phyloP scores from a whole-genome alignment of 108 stramenopile species.

The Nitzschia inconspicua region DNA sequence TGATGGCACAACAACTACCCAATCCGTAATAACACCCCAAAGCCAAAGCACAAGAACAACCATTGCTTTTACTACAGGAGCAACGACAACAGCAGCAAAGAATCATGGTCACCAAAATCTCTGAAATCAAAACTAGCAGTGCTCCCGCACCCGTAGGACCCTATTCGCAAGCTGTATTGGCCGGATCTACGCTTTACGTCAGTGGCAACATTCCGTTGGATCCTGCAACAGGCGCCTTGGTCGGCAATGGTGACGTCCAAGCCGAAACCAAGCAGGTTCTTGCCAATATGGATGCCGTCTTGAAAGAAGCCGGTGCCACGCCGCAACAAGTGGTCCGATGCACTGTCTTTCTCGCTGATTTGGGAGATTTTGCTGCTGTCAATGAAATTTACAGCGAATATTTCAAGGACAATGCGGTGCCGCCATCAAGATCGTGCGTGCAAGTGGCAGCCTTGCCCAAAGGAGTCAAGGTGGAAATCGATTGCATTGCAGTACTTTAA shows the following conservation, averaged over 20 bases:
- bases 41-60: too few species aligned
- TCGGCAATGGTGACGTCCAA: conserved; percentile 38
- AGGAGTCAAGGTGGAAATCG: conserved; percentile 55
- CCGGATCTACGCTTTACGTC: conserved; percentile 39
- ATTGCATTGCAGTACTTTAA: conserved; percentile 38
- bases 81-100: too few species aligned
- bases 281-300: conserved; percentile 44
- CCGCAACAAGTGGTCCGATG: conserved; percentile 41
- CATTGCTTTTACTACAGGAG: too few species aligned
- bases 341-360: conserved; percentile 48
- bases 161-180: conserved; percentile 46
- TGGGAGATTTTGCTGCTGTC: conserved; percentile 40
- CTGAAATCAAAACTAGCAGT: conserved; percentile 24
- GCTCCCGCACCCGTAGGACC: conserved; percentile 53
- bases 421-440: conserved; percentile 43
- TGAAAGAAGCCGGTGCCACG: conserved; percentile 36
- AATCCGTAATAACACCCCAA: too few species aligned
- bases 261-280: conserved; percentile 38
- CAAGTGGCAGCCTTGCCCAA: conserved; percentile 52
- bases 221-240: conserved; percentile 34
- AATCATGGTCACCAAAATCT: conserved; percentile 21
- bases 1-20: too few species aligned
- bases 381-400: conserved; percentile 51
- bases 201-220: conserved; percentile 47
- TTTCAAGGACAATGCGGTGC: conserved; percentile 41